These are phyloP conservation scores for Wickerhamiella infanticola DNA, from an alignment of 1,139 yeast species.

Conservation along the genomic window DNA sequence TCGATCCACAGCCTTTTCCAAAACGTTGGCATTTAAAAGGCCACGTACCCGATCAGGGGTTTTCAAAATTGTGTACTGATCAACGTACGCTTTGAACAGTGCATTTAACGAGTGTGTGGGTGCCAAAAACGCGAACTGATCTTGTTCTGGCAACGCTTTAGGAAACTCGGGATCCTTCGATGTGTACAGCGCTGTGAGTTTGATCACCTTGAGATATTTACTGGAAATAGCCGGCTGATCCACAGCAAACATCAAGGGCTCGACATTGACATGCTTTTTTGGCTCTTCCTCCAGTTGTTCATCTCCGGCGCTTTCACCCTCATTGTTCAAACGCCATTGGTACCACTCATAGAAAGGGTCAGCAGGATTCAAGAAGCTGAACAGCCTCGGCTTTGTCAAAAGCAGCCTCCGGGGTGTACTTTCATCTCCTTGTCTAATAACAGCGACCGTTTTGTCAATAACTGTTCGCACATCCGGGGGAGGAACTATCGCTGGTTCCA, in stretches of 20 bases:
- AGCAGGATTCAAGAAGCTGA: constrained; percentile 40
- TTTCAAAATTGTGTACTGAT: constrained; percentile 39
- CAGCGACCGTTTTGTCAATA: constrained; percentile 46
- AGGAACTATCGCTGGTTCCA: constrained; percentile 31
- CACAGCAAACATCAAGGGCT: constrained; percentile 4
- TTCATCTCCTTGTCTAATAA: neutral
- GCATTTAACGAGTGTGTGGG: constrained; percentile 44
- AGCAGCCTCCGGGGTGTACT: neutral
- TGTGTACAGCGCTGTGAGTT: constrained; percentile 54
- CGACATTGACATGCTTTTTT: constrained; percentile 3
- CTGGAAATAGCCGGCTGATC: constrained; percentile 42
- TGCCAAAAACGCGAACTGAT: constrained; percentile 53
- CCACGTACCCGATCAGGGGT: constrained; percentile 13
- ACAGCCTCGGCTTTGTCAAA: constrained; percentile 33
- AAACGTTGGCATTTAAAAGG: constrained; percentile 22
- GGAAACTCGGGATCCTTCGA: constrained; percentile 35
- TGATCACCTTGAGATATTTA: constrained; percentile 52
- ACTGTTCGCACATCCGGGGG: constrained; percentile 40
- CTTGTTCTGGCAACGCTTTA: constrained; percentile 24
- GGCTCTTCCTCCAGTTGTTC: constrained; percentile 13
- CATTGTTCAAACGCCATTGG: constrained; percentile 25
- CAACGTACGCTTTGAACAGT: constrained; percentile 35
- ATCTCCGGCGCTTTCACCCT: constrained; percentile 13
- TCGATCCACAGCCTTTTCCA: constrained; percentile 33
- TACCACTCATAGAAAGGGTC: constrained; percentile 49